Base-by-base conservation (phyloP, 2,329 filamentous ascomycete species). In the Exophiala dermatitidis region DNA sequence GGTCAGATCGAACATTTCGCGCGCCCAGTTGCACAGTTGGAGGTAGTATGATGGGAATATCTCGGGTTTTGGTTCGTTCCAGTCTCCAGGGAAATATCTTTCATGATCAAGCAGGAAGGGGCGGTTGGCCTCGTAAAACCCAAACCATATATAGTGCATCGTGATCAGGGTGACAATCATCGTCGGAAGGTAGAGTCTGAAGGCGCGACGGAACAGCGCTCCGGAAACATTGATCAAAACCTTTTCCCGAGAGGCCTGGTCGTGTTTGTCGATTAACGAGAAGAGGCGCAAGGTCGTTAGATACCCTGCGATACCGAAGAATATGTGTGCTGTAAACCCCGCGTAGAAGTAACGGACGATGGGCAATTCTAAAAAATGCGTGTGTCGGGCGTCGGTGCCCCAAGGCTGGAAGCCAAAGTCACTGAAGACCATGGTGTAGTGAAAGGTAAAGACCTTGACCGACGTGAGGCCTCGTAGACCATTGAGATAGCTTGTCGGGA, bases 281-380 rank as follows among this genome's bases (percentile, higher is more conserved):
- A 71, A 71, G 6, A 63, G 45, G 19, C 61, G 59, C 31, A 62
- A 44, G 10, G 73, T 73, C 36, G 74, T 66, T 33, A 74, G 68
- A 52, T 75, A 76, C 48, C 73, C 73, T 4, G 72, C 74, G 28
- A 76, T 69, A 33, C 75, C 70, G 58, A 76, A 76, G 64, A 76
- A 76, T 54, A 74, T 69, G 56, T 75, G 72, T 9, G 61, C 59
- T 3, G 61, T 61, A 46, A 63, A 63, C 28, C 73, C 72, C 3
- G 71, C 69, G 51, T 72, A 71, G 29, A 73, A 58, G 60, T 73
- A 65, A 46, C 73, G 70, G n/a, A 74, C 52, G 56, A 74, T 66
- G 7, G 72, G 72, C 3, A 74, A 60, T 56, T 73, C 70, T n/a
- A 61, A 53, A 10, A 60, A n/a, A 32, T 62, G 56, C 6, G 36